Conservation (phyloP, 2,329 filamentous ascomycete genomes). For the Dactylellina parvicollis region DNA sequence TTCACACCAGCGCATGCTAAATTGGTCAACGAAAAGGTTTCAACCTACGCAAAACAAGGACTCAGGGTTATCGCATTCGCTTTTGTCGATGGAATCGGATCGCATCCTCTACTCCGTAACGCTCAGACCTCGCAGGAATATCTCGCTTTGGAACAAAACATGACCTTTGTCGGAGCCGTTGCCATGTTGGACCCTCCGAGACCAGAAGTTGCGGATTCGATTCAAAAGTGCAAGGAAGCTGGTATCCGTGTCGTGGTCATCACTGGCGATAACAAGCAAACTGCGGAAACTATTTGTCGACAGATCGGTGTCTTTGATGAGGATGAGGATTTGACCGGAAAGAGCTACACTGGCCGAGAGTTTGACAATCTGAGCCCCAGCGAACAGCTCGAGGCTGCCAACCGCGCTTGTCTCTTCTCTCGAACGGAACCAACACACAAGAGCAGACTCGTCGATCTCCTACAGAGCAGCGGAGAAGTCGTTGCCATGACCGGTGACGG, state of each 20-base stretch:
- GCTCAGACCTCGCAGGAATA: conserved; percentile 89
- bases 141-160: conserved; percentile 84
- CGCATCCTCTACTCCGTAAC: conserved; percentile 74
- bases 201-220: conserved; percentile 85
- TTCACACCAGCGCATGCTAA: conserved; percentile 75
- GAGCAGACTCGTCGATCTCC: conserved; percentile 94
- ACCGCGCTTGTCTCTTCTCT: conserved; percentile 89
- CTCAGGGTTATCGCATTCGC: conserved; percentile 95
- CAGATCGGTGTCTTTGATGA: conserved; percentile 92
- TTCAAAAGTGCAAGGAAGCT: conserved; percentile 87
- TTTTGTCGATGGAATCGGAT: conserved; percentile 77
- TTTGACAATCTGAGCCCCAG: conserved; percentile 84
- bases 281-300: conserved; percentile 95
- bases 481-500: conserved; percentile 99
- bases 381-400: conserved; percentile 85
- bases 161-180: conserved; percentile 92
- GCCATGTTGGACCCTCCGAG: conserved; percentile 97
- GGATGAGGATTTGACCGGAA: conserved; percentile 83
- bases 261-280: conserved; percentile 97
- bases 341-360: conserved; percentile 94
- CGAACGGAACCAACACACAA: conserved; percentile 96
- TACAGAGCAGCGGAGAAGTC: conserved; percentile 90
- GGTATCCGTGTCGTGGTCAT: conserved; percentile 98
- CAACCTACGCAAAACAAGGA: conserved; percentile 89
- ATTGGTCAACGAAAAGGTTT: conserved; percentile 79